Conservation (phyloP, 768 basidiomycete species). For the Pholiota conissans region DNA sequence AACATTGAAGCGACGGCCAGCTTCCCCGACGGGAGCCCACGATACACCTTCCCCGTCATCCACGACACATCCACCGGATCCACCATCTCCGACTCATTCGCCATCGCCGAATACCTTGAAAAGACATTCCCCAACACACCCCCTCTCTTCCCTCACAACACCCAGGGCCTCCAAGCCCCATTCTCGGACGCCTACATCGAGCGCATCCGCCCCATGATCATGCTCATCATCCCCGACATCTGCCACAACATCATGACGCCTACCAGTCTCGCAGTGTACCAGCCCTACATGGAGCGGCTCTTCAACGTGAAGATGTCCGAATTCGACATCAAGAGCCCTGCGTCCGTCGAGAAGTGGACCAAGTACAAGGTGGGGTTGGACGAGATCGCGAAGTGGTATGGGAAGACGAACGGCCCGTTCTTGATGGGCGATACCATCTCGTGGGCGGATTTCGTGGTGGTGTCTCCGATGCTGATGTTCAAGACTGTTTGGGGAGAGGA, state of each 20-base stretch:
- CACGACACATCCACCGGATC: neutral
- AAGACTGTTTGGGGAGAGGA: conserved; percentile 28
- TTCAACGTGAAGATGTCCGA: neutral
- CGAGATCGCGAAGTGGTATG: neutral
- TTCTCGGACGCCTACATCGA: neutral
- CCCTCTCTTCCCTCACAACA: neutral
- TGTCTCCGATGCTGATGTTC: conserved; percentile 23
- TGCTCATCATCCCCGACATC: neutral
- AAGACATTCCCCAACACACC: conserved; percentile 6
- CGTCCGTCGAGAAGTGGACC: conserved; percentile 31
- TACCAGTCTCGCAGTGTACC: neutral
- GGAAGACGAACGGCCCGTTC: neutral
- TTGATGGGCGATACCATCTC: conserved; percentile 1
- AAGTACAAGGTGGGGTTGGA: neutral
- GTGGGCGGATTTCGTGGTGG: conserved; percentile 4
- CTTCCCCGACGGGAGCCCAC: neutral
- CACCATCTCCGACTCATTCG: neutral
- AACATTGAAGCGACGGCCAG: neutral
- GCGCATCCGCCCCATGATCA: neutral
- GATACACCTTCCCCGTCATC: neutral
- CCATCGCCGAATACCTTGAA: conserved; percentile 10
- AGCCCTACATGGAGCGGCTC: neutral
- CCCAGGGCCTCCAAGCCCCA: neutral
- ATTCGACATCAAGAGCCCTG: conserved; percentile 5
- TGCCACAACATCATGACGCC: neutral